These are phyloP conservation scores for Alisma plantagoaquatica DNA, from an alignment of 106 monocot species.

Conservation along the genomic window DNA sequence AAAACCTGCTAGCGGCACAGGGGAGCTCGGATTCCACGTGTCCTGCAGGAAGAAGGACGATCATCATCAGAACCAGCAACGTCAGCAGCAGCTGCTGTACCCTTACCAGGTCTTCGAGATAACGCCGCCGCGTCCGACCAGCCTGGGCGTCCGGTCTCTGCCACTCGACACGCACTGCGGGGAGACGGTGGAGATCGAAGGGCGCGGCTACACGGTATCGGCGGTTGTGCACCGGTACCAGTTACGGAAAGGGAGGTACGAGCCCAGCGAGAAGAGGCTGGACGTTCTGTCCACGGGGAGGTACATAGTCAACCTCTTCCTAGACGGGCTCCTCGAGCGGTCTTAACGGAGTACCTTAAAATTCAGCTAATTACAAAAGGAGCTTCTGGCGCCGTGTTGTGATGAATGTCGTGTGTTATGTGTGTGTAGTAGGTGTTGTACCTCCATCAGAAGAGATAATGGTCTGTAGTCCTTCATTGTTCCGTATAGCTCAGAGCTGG, in stretches of 20 bases:
- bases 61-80: conserved; percentile 2
- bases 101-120: conserved; percentile 15
- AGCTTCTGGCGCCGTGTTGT: too few species aligned
- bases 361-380: too few species aligned
- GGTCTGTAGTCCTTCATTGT: too few species aligned
- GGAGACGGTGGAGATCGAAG: conserved; percentile 87
- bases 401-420: too few species aligned
- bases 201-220: conserved; percentile 65
- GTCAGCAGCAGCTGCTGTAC: not conserved
- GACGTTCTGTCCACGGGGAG: conserved; percentile 85
- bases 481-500: too few species aligned
- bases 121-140: conserved; percentile 10
- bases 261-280: conserved; percentile 89
- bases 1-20: too few species aligned
- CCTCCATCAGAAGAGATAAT: too few species aligned
- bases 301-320: conserved; percentile 80
- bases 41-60: conserved; percentile 10
- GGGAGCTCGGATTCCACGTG: too few species aligned
- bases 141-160: conserved; percentile 12
- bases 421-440: too few species aligned
- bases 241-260: conserved; percentile 78
- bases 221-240: conserved; percentile 78
- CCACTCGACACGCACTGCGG: conserved; percentile 90
- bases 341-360: too few species aligned
- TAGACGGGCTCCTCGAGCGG: conserved; percentile 59